These are phyloP conservation scores for Coemansia sp. DNA, from an alignment of 192 early-diverging fungal genomes.

Conservation along the genomic window DNA sequence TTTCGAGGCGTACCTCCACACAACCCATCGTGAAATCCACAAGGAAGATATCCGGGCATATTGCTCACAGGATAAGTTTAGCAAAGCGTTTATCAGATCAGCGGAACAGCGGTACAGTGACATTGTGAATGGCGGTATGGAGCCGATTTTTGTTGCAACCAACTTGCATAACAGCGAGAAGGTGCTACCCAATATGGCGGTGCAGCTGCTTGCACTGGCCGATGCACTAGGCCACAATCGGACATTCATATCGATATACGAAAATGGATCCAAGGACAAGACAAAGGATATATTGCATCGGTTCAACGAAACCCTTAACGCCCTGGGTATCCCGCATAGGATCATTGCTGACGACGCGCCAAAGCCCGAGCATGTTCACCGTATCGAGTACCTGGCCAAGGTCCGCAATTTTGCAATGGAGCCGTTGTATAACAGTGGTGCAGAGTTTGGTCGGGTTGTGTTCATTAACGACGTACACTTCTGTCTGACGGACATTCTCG, in stretches of 20 bases:
- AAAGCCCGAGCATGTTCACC: conserved; percentile 6
- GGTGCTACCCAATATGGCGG: conserved; percentile 43
- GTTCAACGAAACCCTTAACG: conserved; percentile 11
- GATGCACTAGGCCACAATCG: conserved; percentile 26
- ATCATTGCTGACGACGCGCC: conserved; percentile 17
- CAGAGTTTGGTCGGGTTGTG: conserved; percentile 28
- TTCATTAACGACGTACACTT: conserved; percentile 51
- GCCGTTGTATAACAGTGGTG: conserved; percentile 20
- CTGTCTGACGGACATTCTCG: conserved; percentile 51
- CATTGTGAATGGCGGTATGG: neutral
- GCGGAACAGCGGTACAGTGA: conserved; percentile 15
- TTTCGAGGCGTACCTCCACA: neutral
- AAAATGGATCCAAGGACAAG: conserved; percentile 48
- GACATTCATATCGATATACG: conserved; percentile 51
- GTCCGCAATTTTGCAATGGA: conserved; percentile 50
- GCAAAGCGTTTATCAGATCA: conserved; percentile 2
- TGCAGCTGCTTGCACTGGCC: conserved; percentile 33
- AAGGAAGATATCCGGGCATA: conserved; percentile 7
- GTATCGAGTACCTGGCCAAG: conserved; percentile 53
- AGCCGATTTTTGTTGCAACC: conserved; percentile 31
- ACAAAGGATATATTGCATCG: conserved; percentile 36
- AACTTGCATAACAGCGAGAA: conserved; percentile 48
- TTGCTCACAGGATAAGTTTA: conserved; percentile 8
- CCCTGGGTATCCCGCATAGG: conserved; percentile 27
- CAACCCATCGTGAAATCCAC: neutral